A percentile compares a stretch with the other conserved stretches of the same genome.
phyloP scores from a whole-genome alignment of 345 rosid species.

The Adansonia digitata region DNA sequence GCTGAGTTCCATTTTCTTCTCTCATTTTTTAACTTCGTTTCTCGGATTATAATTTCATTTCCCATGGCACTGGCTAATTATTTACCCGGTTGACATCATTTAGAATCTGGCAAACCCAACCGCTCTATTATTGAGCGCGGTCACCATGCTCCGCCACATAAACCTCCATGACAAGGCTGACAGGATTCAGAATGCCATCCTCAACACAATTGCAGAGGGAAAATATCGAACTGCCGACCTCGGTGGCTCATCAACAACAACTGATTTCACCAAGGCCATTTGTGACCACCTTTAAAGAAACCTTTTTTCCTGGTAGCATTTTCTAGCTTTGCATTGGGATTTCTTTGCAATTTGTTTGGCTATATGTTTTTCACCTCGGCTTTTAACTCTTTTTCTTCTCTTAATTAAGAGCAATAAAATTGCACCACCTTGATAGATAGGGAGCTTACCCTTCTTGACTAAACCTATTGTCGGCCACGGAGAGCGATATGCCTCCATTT shows the following conservation, averaged over 20 bases:
- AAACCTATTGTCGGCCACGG: not conserved
- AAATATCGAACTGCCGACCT: constrained; percentile 91
- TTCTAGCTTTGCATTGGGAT: constrained; percentile 15
- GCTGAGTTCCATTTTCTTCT: not conserved
- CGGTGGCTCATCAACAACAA: constrained; percentile 72
- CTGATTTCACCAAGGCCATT: constrained; percentile 87
- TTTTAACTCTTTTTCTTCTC: constrained; percentile 7
- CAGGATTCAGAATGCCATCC: constrained; percentile 74
- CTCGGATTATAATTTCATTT: not conserved
- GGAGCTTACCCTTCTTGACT: not conserved
- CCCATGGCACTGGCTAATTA: not conserved
- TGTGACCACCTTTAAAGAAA: constrained; percentile 67
- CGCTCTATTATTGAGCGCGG: constrained; percentile 75
- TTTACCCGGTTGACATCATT: not conserved
- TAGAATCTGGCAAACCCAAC: constrained; percentile 97
- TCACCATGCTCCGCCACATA: constrained; percentile 83
- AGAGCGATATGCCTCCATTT: not conserved
- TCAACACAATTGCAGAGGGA: constrained; percentile 81
- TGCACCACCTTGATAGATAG: not conserved
- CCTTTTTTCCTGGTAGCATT: constrained; percentile 13
- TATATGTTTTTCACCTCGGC: not conserved
- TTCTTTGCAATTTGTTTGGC: not conserved
- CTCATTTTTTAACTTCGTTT: not conserved
- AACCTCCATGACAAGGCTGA: constrained; percentile 77
- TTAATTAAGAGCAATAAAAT: constrained; percentile 2